Percentiles rank a stretch among this genome's conserved stretches.
Evolutionary conservation across 768 basidiomycete species (phyloP).

Genomic region (Termitomyces sp.): DNA sequence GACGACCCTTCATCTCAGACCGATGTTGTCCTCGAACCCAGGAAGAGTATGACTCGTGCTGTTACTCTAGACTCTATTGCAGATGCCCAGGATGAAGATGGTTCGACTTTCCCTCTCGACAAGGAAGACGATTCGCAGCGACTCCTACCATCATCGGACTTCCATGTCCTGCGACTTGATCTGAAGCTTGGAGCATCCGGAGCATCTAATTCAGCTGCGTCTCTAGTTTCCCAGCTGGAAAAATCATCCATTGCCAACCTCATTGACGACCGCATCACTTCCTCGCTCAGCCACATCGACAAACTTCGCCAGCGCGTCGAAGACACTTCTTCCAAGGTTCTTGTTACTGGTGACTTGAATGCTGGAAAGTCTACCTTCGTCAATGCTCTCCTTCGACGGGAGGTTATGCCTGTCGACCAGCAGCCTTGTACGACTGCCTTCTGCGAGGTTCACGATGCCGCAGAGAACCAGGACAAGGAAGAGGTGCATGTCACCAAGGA

Average conservation of each 20-base stretch:
- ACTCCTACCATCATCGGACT: constrained; percentile 54
- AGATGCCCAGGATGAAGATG: constrained; percentile 39
- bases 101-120: constrained; percentile 20
- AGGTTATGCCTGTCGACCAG: constrained; percentile 96
- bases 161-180: constrained; percentile 88
- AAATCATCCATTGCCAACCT: constrained; percentile 91
- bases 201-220: constrained; percentile 57
- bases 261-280: constrained; percentile 77
- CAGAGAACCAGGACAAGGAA: constrained; percentile 75
- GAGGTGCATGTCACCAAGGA: constrained; percentile 83
- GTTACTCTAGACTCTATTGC: constrained; percentile 53
- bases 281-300: constrained; percentile 75
- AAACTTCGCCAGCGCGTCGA: constrained; percentile 83
- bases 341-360: constrained; percentile 97
- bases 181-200: constrained; percentile 82
- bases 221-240: constrained; percentile 89
- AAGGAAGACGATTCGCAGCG: constrained; percentile 28
- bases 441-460: constrained; percentile 91
- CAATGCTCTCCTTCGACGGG: constrained; percentile 86
- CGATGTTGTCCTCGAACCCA: constrained; percentile 57
- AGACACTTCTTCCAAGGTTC: constrained; percentile 92
- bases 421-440: constrained; percentile 98
- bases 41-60: constrained; percentile 50
- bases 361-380: constrained; percentile 98
- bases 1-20: constrained; percentile 73